Percentiles rank a stretch among this genome's conserved stretches.
These are phyloP conservation scores for Neoascochyta sp. DNA, from an alignment of 2,329 filamentous ascomycete species.

Conservation along the genomic window DNA sequence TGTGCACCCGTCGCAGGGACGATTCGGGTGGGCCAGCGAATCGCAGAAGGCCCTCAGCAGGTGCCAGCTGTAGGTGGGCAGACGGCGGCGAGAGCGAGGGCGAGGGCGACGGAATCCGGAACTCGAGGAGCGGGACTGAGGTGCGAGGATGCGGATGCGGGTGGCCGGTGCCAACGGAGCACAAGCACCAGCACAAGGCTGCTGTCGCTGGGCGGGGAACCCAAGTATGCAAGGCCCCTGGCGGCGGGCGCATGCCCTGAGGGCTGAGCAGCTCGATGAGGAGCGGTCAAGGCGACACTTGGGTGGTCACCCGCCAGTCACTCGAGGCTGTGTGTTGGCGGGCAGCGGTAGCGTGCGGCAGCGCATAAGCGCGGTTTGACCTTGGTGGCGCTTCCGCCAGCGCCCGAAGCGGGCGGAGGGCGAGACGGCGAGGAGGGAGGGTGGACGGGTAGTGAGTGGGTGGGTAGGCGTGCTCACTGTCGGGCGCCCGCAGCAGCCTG, in stretches of 20 bases:
- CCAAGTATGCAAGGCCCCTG: slow-evolving; percentile 16
- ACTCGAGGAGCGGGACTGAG: slow-evolving; percentile 4
- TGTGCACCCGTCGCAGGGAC: slow-evolving; percentile 19
- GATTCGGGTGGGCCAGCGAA: slow-evolving; percentile 6
- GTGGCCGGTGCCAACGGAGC: too few species aligned
- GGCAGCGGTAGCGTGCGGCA: slow-evolving; percentile 20
- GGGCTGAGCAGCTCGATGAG: too few species aligned
- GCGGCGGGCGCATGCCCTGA: slow-evolving; percentile 11
- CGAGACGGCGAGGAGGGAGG: too few species aligned
- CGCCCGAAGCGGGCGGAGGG: background rate
- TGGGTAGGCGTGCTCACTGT: too few species aligned
- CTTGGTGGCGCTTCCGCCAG: background rate
- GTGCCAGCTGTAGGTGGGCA: background rate
- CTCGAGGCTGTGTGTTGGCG: slow-evolving; percentile 22
- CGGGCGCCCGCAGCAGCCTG: too few species aligned
- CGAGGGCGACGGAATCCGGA: slow-evolving; percentile 2
- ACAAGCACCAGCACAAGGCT: slow-evolving; percentile 11
- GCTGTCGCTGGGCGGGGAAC: slow-evolving; percentile 4
- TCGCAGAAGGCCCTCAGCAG: slow-evolving; percentile 6
- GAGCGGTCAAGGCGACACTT: slow-evolving; percentile 22
- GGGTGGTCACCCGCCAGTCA: slow-evolving; percentile 19
- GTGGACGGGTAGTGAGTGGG: too few species aligned
- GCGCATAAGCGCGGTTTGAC: slow-evolving; percentile 24
- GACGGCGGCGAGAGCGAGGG: slow-evolving; percentile 1
- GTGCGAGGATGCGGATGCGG: slow-evolving; percentile 11